Base-by-base conservation (phyloP, 495 filamentous ascomycete species). In the Beverwykella pulmonaria region DNA sequence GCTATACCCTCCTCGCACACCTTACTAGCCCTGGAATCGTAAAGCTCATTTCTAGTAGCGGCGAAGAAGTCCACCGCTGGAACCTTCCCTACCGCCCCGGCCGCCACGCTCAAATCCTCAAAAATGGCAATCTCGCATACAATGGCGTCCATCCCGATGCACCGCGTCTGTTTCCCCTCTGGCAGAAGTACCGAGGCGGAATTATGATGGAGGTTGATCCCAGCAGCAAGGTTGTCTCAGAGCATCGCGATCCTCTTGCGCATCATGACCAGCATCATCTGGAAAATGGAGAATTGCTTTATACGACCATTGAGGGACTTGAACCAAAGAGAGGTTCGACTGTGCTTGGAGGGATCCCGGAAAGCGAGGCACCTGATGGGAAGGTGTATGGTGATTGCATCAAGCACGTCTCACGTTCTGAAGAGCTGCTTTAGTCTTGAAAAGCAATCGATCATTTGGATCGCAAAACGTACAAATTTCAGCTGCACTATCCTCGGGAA, bases 221-320 rank as follows among this genome's bases (percentile, higher is more conserved):
- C 0, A 26, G 52, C 5, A 79, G 80, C 5, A 71, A 78, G 0
- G 68, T 81, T 1, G 32, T 81, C 0, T 73, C 73, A 4, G 75
- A 81, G 47, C 80, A 78, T 53, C 59, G 56, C 14, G 80, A 82
- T 64, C 77, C 78, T 0, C 65, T 76, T 10, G 80, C 75, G 0
- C 80, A 82, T 46, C 79, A 82, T 63, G 80, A 81, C 59, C 80
- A 81, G 47, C 73, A 81, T 62, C 79, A 82, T 59, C 74, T 79
- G 20, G 79, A 73, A 36, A 75, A 81, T 27, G 79, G 80, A 0
- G 70, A 72, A 2, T 47, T 81, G 14, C 73, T 81, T 2, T 82
- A 82, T 52, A 81, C 80, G 9, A 77, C 74, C 0, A 70, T 81
- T 1, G 79, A 81, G 34, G 72, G 77, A 2, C 71, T 81, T 14